These are phyloP conservation scores for Colletotrichum sansevieriae DNA, from an alignment of 2,329 filamentous ascomycete species.

Conservation along the genomic window DNA sequence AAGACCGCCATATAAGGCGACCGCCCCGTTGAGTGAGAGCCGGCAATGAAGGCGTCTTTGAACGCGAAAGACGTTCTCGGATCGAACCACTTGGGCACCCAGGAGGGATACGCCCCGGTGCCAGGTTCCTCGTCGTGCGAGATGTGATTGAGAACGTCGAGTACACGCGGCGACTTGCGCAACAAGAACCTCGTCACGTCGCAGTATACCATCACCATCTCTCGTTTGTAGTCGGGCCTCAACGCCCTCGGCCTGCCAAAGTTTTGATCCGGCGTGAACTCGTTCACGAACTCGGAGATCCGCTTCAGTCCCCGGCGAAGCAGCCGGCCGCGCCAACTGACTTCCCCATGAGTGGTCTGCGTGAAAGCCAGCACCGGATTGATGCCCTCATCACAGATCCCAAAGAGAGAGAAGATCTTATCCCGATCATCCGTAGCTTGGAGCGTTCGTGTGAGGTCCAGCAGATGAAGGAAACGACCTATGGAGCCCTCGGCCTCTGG, in stretches of 20 bases:
- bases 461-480: constrained; percentile 25
- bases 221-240: constrained; percentile 37
- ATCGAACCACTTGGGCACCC: constrained; percentile 43
- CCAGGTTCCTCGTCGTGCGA: constrained; percentile 25
- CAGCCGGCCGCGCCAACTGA: constrained; percentile 29
- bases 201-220: constrained; percentile 31
- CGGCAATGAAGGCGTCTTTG: constrained; percentile 35
- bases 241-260: constrained; percentile 37
- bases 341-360: constrained; percentile 10
- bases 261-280: constrained; percentile 17
- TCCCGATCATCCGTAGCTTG: constrained; percentile 33
- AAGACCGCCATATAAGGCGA: constrained; percentile 32
- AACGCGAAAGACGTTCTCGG: constrained; percentile 23
- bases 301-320: constrained; percentile 34
- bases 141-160: no score
- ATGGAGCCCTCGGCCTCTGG: constrained; percentile 27
- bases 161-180: constrained; percentile 31
- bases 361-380: constrained; percentile 35
- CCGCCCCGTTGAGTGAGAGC: constrained; percentile 33
- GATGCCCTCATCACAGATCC: constrained; percentile 34
- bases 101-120: constrained; percentile 37
- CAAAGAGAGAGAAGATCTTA: constrained; percentile 33
- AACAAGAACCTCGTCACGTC: constrained; percentile 41
- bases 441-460: constrained; percentile 33
- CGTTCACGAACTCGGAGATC: constrained; percentile 31